These are phyloP conservation scores for Hypseocharis bilobata DNA, from an alignment of 441 rosid genomes.

Conservation along the genomic window DNA sequence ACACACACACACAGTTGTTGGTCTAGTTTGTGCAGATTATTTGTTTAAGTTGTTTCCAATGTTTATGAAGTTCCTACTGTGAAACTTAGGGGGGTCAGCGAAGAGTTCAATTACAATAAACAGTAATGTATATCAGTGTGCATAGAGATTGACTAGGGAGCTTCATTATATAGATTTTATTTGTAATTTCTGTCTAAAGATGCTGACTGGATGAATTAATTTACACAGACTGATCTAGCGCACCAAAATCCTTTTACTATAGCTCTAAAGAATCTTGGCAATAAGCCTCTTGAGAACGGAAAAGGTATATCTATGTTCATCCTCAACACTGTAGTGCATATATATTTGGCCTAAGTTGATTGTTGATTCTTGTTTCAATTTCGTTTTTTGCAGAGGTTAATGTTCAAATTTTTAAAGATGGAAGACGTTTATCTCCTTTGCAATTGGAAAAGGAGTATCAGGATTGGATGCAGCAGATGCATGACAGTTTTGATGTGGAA, in stretches of 20 bases:
- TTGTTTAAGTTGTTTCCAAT: too few species aligned
- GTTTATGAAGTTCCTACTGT: not conserved
- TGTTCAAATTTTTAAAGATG: slow-evolving; percentile 32
- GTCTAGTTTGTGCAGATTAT: too few species aligned
- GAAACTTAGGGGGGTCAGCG: not conserved
- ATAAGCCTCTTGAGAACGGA: slow-evolving; percentile 26
- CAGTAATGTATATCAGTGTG: not conserved
- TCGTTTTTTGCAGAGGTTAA: slow-evolving; percentile 31
- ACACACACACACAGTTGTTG: too few species aligned
- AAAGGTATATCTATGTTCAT: slow-evolving; percentile 30
- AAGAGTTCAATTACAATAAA: not conserved
- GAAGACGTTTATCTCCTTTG: slow-evolving; percentile 23
- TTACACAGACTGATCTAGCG: slow-evolving; percentile 45
- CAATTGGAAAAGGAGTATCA: slow-evolving; percentile 52
- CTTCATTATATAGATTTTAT: not conserved
- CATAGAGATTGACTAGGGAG: not conserved
- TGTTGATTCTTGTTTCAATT: not conserved
- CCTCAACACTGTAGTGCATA: not conserved
- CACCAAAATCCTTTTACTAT: slow-evolving; percentile 34
- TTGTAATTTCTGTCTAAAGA: not conserved
- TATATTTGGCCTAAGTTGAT: not conserved
- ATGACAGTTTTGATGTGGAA: slow-evolving; percentile 49
- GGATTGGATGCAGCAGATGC: slow-evolving; percentile 64
- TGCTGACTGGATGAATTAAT: not conserved
- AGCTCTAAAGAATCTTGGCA: slow-evolving; percentile 41